These are phyloP conservation scores for Globisporangium alternatum DNA, from an alignment of 352 stramenopile species.

Conservation along the genomic window DNA sequence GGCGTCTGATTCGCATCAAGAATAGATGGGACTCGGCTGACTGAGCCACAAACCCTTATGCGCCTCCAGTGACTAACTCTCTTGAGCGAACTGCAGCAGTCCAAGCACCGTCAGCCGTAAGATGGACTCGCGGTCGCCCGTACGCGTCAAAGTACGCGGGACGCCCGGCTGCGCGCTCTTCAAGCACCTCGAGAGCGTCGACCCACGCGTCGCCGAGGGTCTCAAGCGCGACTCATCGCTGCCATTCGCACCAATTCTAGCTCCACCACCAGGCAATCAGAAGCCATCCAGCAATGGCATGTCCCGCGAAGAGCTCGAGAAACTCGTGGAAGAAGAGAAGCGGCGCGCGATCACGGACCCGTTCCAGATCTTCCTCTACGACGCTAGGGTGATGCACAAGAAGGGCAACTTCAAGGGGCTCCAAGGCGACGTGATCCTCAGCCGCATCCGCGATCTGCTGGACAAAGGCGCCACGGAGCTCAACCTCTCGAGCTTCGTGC, in stretches of 20 bases:
- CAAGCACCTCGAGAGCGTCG: constrained; percentile 38
- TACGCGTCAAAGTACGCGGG: constrained; percentile 39
- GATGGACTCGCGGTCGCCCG: constrained; percentile 24
- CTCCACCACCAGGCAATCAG: neutral
- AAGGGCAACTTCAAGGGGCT: constrained; percentile 67
- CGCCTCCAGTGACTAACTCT: neutral
- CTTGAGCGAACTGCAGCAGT: neutral
- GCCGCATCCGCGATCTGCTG: constrained; percentile 46
- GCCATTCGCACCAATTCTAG: neutral
- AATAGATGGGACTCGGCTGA: neutral
- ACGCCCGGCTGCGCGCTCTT: constrained; percentile 48
- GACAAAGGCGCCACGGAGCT: constrained; percentile 33
- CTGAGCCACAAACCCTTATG: neutral
- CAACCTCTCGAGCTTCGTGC: constrained; percentile 48
- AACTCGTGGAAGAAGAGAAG: constrained; percentile 67
- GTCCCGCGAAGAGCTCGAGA: constrained; percentile 30
- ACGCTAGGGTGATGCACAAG: constrained; percentile 55
- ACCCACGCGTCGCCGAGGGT: constrained; percentile 59
- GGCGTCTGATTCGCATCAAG: constrained; percentile 1
- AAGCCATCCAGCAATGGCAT: neutral
- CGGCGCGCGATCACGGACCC: constrained; percentile 51
- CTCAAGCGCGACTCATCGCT: constrained; percentile 25
- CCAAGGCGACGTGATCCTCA: constrained; percentile 49
- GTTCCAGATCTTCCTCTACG: constrained; percentile 64
- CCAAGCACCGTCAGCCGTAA: neutral